Evolutionary conservation across 257 asterid genomes (phyloP), one percentile per base, ranked within the genome.

Genomic region (Capsicum pubescens): DNA sequence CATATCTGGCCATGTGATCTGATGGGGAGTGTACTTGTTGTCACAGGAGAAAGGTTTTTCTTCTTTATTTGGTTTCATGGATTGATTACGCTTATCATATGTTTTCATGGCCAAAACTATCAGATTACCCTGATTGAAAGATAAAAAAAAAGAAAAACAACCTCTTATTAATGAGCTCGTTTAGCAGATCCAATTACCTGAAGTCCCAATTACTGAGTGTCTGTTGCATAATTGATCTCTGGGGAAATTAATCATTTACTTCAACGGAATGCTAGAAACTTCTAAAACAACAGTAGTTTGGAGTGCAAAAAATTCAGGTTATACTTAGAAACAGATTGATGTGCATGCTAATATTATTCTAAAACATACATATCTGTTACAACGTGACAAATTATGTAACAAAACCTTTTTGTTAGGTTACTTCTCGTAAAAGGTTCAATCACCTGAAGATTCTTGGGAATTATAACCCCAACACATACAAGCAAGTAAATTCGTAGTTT

Each of bases 1-100:
- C 89, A 94, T 95, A 85, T 66, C 98, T 70, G 99, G 99, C 80
- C 99, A 95, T 86, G 96, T 79, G 98, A 95, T 87, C 87, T 26
- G 32, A 26, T 26, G 32, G 32, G 32, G 32, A 26, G 32, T 26
- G 32, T 26, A 26, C 32, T 26, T 26, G 32, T 26, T 26, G 32
- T 26, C 32, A 26, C 32, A 26, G 32, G 32, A 26, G 32, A 26
- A 26, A 26, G 32, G 32, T 1, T 26, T 1, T 26, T 26, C 32
- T 26, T 26, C 32, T 26, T 26, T 26, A 26, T 26, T 26, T 26
- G 32, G 32, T 26, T 26, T 26, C 32, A 26, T 26, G 32, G 32
- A 26, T 26, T 26, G 32, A 26, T 26, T 26, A 26, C 32, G 32
- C 32, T 26, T 26, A 1, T 26, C 32, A 26, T 26, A 26, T 26